Evolutionary conservation across 208 protist genomes (phyloP).

Genomic region (Tritrichomonas musculus): DNA sequence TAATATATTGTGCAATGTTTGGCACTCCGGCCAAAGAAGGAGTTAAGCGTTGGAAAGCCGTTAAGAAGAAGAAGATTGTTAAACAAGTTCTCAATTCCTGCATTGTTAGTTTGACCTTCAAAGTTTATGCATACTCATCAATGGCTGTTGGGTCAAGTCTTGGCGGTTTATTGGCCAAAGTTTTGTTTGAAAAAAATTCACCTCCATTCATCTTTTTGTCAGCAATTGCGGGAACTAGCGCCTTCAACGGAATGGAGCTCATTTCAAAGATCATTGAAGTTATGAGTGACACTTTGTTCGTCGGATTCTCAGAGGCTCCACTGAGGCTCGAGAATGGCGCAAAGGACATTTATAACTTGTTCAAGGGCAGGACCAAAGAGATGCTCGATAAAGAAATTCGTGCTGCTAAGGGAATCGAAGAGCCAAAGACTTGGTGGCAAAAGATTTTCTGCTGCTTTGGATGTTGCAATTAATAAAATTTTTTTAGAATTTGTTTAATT

Average conservation of each 20-base stretch:
- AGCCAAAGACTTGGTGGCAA: neutral
- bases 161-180: neutral
- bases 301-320: conserved; percentile 7
- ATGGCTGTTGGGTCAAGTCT: neutral
- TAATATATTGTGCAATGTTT: conserved; percentile 27
- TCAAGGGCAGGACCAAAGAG: neutral
- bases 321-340: neutral
- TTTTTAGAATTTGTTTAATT: too few relatives aligned
- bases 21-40: neutral
- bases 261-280: neutral
- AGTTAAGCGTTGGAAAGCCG: neutral
- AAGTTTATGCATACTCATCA: neutral
- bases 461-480: too few relatives aligned
- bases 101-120: neutral
- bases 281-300: conserved; percentile 2
- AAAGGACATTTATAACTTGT: neutral
- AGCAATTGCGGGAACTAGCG: neutral
- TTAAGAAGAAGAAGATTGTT: neutral
- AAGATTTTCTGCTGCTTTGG: neutral
- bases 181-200: neutral
- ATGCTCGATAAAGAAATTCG: neutral
- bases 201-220: neutral
- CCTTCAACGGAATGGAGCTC: neutral
- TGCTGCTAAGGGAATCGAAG: neutral
- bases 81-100: neutral